These are phyloP conservation scores for Nakaseomyces kungkrabaensis DNA, from an alignment of 1,139 yeast genomes.

Conservation along the genomic window DNA sequence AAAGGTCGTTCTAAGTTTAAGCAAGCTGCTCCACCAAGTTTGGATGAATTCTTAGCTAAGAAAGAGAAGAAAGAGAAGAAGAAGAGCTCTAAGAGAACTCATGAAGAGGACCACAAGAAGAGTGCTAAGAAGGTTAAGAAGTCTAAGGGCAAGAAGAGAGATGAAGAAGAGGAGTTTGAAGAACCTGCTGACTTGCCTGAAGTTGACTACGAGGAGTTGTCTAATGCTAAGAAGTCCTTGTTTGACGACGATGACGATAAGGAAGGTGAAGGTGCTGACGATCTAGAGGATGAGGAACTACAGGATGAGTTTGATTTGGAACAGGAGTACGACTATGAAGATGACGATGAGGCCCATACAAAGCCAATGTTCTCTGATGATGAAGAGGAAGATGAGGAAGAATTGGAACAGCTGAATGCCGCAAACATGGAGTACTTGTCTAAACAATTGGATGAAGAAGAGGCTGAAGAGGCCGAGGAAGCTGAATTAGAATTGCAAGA, in stretches of 20 bases:
- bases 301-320: constrained; percentile 51
- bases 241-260: constrained; percentile 59
- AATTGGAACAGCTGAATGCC: constrained; percentile 69
- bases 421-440: constrained; percentile 82
- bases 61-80: constrained; percentile 36
- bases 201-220: constrained; percentile 54
- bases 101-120: constrained; percentile 16
- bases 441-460: constrained; percentile 59
- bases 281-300: constrained; percentile 37
- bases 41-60: constrained; percentile 66
- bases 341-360: constrained; percentile 44
- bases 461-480: constrained; percentile 62
- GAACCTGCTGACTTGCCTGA: constrained; percentile 46
- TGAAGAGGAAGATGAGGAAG: constrained; percentile 61
- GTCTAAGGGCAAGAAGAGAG: constrained; percentile 18
- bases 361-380: constrained; percentile 83
- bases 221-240: constrained; percentile 60
- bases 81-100: constrained; percentile 20
- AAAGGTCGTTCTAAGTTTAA: constrained; percentile 77
- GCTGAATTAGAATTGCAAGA: constrained; percentile 67
- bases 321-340: constrained; percentile 41
- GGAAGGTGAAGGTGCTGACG: constrained; percentile 18
- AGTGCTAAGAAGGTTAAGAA: constrained; percentile 18
- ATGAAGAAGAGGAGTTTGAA: constrained; percentile 28
- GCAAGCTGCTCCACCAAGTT: constrained; percentile 81